Evolutionary conservation across 2,329 filamentous ascomycete genomes (phyloP).

Genomic region (Periglandula ipomoeae): DNA sequence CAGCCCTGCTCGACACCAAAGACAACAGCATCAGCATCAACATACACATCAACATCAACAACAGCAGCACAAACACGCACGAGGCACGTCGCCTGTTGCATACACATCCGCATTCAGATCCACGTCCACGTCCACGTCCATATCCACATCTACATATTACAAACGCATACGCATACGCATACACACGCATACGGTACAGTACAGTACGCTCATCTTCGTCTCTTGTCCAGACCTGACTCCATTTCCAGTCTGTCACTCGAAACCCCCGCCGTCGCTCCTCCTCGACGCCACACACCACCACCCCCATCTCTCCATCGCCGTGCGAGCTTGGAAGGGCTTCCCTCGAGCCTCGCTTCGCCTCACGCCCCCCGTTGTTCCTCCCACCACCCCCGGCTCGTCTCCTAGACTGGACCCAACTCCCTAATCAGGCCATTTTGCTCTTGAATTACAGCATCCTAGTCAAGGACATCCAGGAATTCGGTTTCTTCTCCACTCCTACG

Average conservation of each 20-base stretch:
- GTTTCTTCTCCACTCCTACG: constrained; percentile 12
- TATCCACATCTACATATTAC: too few relatives aligned
- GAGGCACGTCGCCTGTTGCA: too few relatives aligned
- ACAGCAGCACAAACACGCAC: too few relatives aligned
- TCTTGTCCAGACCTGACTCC: too few relatives aligned
- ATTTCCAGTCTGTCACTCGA: not conserved
- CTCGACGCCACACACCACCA: not conserved
- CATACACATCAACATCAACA: too few relatives aligned
- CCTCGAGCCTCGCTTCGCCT: not conserved
- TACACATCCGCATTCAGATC: too few relatives aligned
- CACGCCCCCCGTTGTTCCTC: not conserved
- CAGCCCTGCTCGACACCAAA: not conserved
- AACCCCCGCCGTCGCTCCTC: not conserved
- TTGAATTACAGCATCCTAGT: constrained; percentile 4
- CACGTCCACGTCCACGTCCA: too few relatives aligned
- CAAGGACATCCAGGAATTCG: constrained; percentile 5
- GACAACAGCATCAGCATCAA: too few relatives aligned
- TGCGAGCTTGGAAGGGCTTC: not conserved
- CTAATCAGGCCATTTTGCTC: constrained; percentile 15
- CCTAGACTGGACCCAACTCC: constrained; percentile 10
- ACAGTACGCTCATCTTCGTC: too few relatives aligned
- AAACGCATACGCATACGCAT: too few relatives aligned
- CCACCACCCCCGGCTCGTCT: constrained; percentile 5
- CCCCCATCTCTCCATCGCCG: not conserved
- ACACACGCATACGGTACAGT: too few relatives aligned